A percentile compares a stretch with the other conserved stretches of the same genome.
phyloP scores from a whole-genome alignment of 371 early-diverging fungal species.

The Circinella minor region DNA sequence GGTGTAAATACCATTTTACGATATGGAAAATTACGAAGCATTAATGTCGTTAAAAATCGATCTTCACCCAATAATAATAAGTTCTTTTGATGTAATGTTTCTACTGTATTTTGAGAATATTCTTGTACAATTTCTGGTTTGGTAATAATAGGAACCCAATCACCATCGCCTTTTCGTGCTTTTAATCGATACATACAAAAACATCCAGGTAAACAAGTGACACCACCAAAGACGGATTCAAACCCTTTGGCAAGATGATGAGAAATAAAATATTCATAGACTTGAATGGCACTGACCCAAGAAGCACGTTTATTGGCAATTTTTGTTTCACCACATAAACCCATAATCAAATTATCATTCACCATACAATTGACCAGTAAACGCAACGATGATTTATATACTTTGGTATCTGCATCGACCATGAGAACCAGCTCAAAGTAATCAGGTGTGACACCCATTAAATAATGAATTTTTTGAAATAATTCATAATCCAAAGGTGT shows the following conservation, averaged over 20 bases:
- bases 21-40: conserved; percentile 91
- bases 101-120: conserved; percentile 87
- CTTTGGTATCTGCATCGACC: conserved; percentile 93
- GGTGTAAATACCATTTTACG: conserved; percentile 93
- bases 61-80: conserved; percentile 94
- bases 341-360: conserved; percentile 83
- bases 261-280: conserved; percentile 96
- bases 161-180: conserved; percentile 65
- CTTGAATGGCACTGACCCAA: conserved; percentile 94
- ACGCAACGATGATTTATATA: conserved; percentile 73
- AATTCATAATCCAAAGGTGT: conserved; percentile 88
- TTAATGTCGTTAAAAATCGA: conserved; percentile 92
- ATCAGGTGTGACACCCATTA: conserved; percentile 83
- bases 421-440: conserved; percentile 84
- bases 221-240: conserved; percentile 96
- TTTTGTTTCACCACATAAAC: conserved; percentile 87
- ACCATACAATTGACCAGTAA: conserved; percentile 78
- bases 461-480: conserved; percentile 74
- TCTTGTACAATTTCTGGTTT: conserved; percentile 88
- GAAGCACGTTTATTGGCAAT: conserved; percentile 85
- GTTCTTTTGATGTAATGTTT: conserved; percentile 95
- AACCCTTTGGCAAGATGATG: conserved; percentile 94
- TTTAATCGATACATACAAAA: conserved; percentile 93
- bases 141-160: conserved; percentile 78
- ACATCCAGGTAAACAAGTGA: conserved; percentile 96